Base-by-base conservation (phyloP, 2,329 filamentous ascomycete species). In the Fusarium albidum region DNA sequence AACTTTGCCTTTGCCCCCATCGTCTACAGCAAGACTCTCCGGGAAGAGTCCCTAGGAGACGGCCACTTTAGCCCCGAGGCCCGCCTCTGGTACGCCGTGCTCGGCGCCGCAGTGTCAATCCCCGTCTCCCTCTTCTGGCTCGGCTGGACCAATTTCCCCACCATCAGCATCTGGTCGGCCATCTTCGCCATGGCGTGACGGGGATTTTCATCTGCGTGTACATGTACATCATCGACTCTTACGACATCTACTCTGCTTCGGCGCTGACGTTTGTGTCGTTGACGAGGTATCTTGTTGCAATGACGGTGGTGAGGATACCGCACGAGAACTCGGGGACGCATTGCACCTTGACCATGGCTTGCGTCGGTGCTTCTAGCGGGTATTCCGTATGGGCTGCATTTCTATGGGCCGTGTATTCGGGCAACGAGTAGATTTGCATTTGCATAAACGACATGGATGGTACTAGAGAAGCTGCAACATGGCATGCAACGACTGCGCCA, bases 41-140 rank as follows among this genome's bases (percentile, higher is more conserved):
- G 72, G 68, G 71, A 71, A 4, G 29, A 44, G 7, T 15, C 41
- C 0, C 18, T 48, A 9, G 50, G 25, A 1, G 29, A 58, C 3
- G 56, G 68, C 61, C 53, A 56, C 3, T 66, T 72, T 15, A 55
- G 63, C 13, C 73, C 75, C 0, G 77, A 79, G 43, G 71, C 71
- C 31, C 68, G 76, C 0, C 68, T 80, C 0, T 77, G 72, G 68
- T 75, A 75, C 25, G 76, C 75, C 21, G 75, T 79, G 55, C 63
- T 78, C 10, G 78, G 75, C 5, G 70, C 76, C 2, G 73, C 75
- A 5, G 64, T 69, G 0, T 61, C 73, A 4, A 70, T 81, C 5
- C 77, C 80, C 0, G 65, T 81, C 10, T 74, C 73, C 1, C 71
- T 82, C 1, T 82, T 82, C 59, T 81, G 79, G 79, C 71, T 82